These are phyloP conservation scores for Aspergillaceae sp. DNA, from an alignment of 2,329 filamentous ascomycete genomes.

Conservation along the genomic window DNA sequence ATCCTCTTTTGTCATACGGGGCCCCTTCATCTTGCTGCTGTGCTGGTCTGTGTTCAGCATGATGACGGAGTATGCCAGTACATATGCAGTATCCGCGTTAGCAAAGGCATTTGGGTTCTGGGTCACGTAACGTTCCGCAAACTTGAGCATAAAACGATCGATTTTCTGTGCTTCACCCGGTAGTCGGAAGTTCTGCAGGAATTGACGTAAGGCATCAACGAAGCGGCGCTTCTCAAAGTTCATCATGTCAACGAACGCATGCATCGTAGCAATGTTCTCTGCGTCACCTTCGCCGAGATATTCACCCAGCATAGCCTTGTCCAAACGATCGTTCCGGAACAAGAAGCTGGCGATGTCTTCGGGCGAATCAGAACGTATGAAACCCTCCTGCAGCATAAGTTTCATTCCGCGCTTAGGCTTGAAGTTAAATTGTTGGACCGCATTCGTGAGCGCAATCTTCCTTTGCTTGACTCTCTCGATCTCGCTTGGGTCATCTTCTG, in stretches of 20 bases:
- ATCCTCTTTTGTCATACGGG: slow-evolving; percentile 89
- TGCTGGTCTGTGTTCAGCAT: slow-evolving; percentile 94
- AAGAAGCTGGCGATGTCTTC: slow-evolving; percentile 80
- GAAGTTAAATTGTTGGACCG: slow-evolving; percentile 89
- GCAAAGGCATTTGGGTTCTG: slow-evolving; percentile 96
- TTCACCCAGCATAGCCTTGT: slow-evolving; percentile 89
- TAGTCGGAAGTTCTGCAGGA: slow-evolving; percentile 87
- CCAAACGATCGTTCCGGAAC: slow-evolving; percentile 68
- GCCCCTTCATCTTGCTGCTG: slow-evolving; percentile 70
- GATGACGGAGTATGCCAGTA: slow-evolving; percentile 92
- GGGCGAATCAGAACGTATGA: slow-evolving; percentile 71
- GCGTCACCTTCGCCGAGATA: slow-evolving; percentile 89
- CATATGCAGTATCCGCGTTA: slow-evolving; percentile 95
- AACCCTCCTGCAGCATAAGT: slow-evolving; percentile 69
- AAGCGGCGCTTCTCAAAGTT: slow-evolving; percentile 87
- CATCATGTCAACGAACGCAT: slow-evolving; percentile 93
- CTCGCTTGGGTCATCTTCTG: slow-evolving; percentile 82
- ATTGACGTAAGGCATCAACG: slow-evolving; percentile 82
- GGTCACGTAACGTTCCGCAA: slow-evolving; percentile 88
- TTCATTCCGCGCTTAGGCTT: slow-evolving; percentile 95
- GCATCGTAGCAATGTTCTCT: slow-evolving; percentile 94
- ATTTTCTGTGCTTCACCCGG: slow-evolving; percentile 98
- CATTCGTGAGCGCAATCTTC: slow-evolving; percentile 86
- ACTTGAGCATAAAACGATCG: slow-evolving; percentile 98
- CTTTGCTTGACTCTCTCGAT: slow-evolving; percentile 90